phyloP scores from a whole-genome alignment of 306 rosid species.

The Glycine latifolia region DNA sequence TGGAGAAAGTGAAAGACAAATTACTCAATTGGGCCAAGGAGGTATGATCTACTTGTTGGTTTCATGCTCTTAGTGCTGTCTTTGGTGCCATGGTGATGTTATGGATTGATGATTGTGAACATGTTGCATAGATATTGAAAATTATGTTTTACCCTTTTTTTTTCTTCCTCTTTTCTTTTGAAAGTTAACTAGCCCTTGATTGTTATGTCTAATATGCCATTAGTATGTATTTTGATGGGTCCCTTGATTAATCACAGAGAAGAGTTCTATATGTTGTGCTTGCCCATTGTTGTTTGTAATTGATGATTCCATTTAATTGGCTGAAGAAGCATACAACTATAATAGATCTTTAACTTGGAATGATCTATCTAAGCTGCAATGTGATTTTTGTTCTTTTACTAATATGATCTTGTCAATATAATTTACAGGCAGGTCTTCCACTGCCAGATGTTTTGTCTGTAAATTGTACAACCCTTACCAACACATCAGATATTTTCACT shows the following conservation, averaged over 20 bases:
- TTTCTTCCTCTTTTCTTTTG: too few species aligned
- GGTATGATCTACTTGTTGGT: conserved; percentile 49
- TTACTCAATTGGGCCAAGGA: conserved; percentile 71
- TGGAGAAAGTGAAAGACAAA: conserved; percentile 69
- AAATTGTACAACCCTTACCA: conserved; percentile 74
- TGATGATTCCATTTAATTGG: neutral
- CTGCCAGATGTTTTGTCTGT: conserved; percentile 71
- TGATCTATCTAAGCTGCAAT: neutral
- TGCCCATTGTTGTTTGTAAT: conserved; percentile 9
- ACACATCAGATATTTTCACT: conserved; percentile 78
- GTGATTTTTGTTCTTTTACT: conserved; percentile 4
- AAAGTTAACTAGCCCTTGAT: neutral
- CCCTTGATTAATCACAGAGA: too few species aligned
- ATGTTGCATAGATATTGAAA: neutral
- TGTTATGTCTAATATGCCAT: neutral
- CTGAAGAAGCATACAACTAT: neutral
- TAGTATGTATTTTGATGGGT: neutral
- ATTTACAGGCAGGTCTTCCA: conserved; percentile 64
- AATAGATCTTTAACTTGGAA: neutral
- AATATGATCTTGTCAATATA: neutral
- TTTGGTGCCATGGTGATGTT: too few species aligned
- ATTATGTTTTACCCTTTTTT: too few species aligned
- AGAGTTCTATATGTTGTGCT: neutral
- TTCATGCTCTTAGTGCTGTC: neutral
- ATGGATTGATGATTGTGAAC: too few species aligned